Evolutionary conservation across 495 filamentous ascomycete species (phyloP).

Genomic region (Amniculicola lignicola): DNA sequence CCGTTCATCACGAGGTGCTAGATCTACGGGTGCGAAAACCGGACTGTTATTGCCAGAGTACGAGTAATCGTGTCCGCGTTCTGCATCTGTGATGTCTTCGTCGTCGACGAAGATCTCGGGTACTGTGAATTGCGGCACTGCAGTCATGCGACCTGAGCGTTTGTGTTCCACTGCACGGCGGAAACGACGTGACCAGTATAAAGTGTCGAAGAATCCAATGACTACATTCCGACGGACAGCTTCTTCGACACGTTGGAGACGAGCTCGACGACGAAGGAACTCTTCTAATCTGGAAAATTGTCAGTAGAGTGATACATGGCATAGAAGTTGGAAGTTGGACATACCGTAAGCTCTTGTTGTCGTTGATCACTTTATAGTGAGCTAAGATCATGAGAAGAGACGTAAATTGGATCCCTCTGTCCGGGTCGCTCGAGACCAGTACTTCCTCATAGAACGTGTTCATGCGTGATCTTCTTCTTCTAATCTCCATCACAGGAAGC

Average conservation of each 20-base stretch:
- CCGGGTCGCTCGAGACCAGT: constrained; percentile 84
- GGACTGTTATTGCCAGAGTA: constrained; percentile 30
- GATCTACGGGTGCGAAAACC: constrained; percentile 32
- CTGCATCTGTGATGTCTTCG: constrained; percentile 44
- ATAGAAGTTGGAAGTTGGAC: constrained; percentile 3
- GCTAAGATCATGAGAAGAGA: constrained; percentile 94
- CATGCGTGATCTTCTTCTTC: constrained; percentile 68
- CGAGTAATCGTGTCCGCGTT: constrained; percentile 40
- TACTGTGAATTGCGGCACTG: constrained; percentile 74
- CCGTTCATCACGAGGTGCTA: constrained; percentile 6
- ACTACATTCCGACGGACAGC: constrained; percentile 85
- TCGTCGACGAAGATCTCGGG: constrained; percentile 90
- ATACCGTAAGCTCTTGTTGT: constrained; percentile 88
- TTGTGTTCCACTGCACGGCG: constrained; percentile 65
- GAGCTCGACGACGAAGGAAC: constrained; percentile 84
- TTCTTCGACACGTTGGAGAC: constrained; percentile 94
- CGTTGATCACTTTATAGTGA: constrained; percentile 98
- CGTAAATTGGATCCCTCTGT: constrained; percentile 87
- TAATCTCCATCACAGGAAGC: constrained; percentile 74
- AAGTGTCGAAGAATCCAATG: constrained; percentile 90
- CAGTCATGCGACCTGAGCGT: constrained; percentile 68
- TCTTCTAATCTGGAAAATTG: constrained; percentile 67
- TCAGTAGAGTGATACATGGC: constrained; percentile 12
- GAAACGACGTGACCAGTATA: constrained; percentile 85
- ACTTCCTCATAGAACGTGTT: constrained; percentile 96